Evolutionary conservation across 306 rosid species (phyloP).

Genomic region (Vigna reflexopilosa): DNA sequence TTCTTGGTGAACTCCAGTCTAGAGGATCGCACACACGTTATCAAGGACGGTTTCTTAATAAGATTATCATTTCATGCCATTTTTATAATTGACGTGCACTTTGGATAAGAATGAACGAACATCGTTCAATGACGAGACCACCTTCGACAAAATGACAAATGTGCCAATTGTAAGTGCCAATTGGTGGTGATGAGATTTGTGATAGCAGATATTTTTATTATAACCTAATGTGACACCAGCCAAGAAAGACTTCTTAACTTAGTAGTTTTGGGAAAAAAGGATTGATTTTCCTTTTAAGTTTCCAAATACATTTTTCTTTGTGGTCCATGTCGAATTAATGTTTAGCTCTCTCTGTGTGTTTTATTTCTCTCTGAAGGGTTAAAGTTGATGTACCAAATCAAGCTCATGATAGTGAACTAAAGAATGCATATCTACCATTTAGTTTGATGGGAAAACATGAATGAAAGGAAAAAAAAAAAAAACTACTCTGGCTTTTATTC

Average conservation of each 20-base stretch:
- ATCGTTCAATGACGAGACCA: background rate
- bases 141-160: conserved; percentile 11
- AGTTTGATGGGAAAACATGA: background rate
- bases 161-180: background rate
- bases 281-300: background rate
- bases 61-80: background rate
- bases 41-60: background rate
- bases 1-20: background rate
- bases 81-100: background rate
- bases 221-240: background rate
- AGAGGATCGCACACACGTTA: background rate
- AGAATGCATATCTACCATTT: background rate
- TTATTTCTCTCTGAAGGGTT: background rate
- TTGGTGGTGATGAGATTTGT: background rate
- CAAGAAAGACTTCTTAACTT: background rate
- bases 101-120: background rate
- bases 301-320: background rate
- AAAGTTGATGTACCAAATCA: background rate
- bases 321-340: background rate
- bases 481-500: conserved; percentile 40
- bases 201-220: background rate
- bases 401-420: background rate
- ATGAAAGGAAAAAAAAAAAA: background rate
- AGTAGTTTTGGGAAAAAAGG: background rate
- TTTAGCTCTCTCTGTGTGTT: background rate